Evolutionary conservation across 306 rosid species (phyloP), one percentile per base, ranked within the genome.

Genomic region (Lupinus albus): DNA sequence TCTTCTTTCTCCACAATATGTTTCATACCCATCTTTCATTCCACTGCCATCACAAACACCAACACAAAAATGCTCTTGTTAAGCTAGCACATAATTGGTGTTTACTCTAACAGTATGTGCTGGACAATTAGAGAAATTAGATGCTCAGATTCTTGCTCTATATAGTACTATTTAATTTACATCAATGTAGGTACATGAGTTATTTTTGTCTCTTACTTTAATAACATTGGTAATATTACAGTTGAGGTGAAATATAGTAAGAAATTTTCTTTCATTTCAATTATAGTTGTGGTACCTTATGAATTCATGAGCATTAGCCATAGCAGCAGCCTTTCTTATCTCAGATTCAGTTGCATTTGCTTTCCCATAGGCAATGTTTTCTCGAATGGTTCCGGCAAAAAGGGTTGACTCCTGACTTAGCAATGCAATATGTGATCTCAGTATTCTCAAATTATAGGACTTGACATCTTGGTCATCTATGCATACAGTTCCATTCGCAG

Each of bases 221-320:
- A 32, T 32, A 32, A 4, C 36, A 32, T 32, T 32, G 4, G 4
- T 32, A 32, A 32, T 32, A 7, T 32, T 32, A 32, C 7, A 32
- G 35, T 30, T 2, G 35, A 30, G 35, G 35, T 30, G 38, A 33
- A 7, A 33, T 33, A 1, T 6, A 33, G 38, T 33, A 33, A 33
- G 38, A 33, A 33, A 7, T 33, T 33, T 32, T 33, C 11, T n/a
- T 6, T n/a, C 1, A 35, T 1, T 14, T 33, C 10, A 11, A 33
- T 20, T 16, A 9, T 25, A 53, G 61, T 28, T 64, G 10, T 44
- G 79, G 0, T 85, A 89, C 98, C 98, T 84, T 82, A 84, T 77
- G 74, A 92, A 92, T 63, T 92, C 98, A 55, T 89, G 98, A 74
- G 98, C 96, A 77, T 89, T 89, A 48, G 98, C 98, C 38, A 80